Conservation (phyloP, 2,329 filamentous ascomycete species). For the Thelonectria olida region DNA sequence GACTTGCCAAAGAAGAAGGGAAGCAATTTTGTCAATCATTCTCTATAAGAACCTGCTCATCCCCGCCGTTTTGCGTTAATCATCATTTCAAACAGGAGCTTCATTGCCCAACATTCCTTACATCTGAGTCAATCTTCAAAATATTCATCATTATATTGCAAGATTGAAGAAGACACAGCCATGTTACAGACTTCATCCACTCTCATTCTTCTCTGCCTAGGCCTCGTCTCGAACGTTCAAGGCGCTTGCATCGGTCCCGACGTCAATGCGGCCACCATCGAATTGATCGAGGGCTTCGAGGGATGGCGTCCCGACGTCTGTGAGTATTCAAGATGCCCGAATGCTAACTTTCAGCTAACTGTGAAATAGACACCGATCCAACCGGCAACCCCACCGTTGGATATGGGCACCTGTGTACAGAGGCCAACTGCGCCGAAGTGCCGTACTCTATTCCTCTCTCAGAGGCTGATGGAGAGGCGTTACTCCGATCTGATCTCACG, state of each 20-base stretch:
- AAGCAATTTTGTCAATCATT: too few species aligned
- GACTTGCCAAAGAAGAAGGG: too few species aligned
- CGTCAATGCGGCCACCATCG: slow-evolving; percentile 23
- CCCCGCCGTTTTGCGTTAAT: too few species aligned
- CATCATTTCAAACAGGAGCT: too few species aligned
- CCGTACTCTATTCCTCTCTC: slow-evolving; percentile 56
- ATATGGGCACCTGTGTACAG: slow-evolving; percentile 59
- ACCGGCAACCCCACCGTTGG: slow-evolving; percentile 59
- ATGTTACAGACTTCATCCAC: slow-evolving; percentile 16
- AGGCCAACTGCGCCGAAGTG: slow-evolving; percentile 54
- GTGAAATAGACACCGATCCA: slow-evolving; percentile 46
- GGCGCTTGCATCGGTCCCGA: slow-evolving; percentile 28
- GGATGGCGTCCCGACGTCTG: slow-evolving; percentile 23
- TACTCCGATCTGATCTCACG: slow-evolving; percentile 43
- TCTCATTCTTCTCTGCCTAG: neutral
- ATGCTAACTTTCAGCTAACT: neutral
- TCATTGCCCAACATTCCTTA: too few species aligned
- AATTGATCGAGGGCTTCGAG: slow-evolving; percentile 24
- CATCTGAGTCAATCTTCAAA: neutral
- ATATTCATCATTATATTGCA: neutral
- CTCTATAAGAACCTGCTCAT: neutral
- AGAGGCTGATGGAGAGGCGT: slow-evolving; percentile 48
- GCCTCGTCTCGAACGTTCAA: slow-evolving; percentile 7
- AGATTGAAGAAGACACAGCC: too few species aligned
- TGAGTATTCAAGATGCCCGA: neutral